Conservation (phyloP, 495 filamentous ascomycete genomes). For the Lasiosphaeriaceae sp. region DNA sequence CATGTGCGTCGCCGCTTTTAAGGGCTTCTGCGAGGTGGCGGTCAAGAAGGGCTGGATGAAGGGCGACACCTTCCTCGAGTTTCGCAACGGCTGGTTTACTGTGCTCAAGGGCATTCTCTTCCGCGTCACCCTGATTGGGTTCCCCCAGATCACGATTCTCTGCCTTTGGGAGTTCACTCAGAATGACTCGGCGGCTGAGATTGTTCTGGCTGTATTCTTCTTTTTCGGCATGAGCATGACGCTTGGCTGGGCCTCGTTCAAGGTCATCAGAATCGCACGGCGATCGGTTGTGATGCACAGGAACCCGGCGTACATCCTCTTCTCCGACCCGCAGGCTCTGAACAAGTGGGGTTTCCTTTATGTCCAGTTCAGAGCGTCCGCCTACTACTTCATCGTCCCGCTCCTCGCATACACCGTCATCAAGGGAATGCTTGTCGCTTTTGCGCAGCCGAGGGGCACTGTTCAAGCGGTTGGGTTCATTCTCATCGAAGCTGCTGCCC, state of each 20-base stretch:
- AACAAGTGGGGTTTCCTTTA: conserved; percentile 99
- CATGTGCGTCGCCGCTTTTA: conserved; percentile 73
- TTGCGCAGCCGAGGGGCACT: conserved; percentile 67
- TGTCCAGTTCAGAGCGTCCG: conserved; percentile 93
- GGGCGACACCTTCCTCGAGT: conserved; percentile 86
- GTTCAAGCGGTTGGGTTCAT: conserved; percentile 82
- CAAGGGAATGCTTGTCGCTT: conserved; percentile 88
- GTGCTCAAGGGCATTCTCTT: conserved; percentile 74
- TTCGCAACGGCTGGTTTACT: conserved; percentile 78
- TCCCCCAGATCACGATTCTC: conserved; percentile 87
- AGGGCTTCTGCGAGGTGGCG: conserved; percentile 69
- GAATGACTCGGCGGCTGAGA: conserved; percentile 78
- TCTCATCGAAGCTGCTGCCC: conserved; percentile 75
- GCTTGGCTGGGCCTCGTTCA: conserved; percentile 81
- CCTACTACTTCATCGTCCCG: conserved; percentile 95
- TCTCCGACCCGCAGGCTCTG: conserved; percentile 85
- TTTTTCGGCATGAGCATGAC: conserved; percentile 78
- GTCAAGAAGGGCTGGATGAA: conserved; percentile 78
- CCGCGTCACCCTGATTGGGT: conserved; percentile 88
- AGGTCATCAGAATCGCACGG: conserved; percentile 85
- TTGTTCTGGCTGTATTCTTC: conserved; percentile 88
- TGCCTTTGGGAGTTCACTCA: conserved; percentile 94
- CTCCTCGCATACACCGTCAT: conserved; percentile 72
- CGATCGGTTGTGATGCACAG: conserved; percentile 91
- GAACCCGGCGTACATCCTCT: conserved; percentile 96